Base-by-base conservation (phyloP, 768 basidiomycete genomes). In the Amanita fuliginea region DNA sequence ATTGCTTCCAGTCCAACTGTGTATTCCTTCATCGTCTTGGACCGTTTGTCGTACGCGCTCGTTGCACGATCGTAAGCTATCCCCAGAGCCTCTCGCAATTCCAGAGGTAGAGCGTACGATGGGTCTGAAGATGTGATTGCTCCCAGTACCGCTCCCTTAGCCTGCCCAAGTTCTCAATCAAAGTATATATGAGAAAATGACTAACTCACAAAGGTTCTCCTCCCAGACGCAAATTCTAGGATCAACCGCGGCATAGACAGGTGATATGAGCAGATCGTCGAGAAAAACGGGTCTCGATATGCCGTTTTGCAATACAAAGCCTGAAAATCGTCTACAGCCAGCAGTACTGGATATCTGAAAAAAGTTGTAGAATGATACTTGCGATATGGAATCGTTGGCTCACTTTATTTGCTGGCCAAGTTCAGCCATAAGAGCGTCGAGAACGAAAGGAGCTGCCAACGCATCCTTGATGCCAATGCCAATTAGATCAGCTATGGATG, bases 291-390 rank as follows among this genome's bases (percentile, higher is more conserved):
- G 50, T 88, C 81, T 21, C 80, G 77, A 65, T 94, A 94, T 22
- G 67, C 59, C 0, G 84, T 78, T 41, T 70, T 66, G 59, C 76
- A 70, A 58, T 87, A 91, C 21, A 96, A 63, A 0, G 88, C 74
- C 62, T 95, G 93, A 62, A 89, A 80, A 56, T 95, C 92, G 55
- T 96, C 93, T 1, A 94, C 70, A 0, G 91, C 92, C 26, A 94
- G 67, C 5, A 96, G 61, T 2, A 95, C 84, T 0, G 90, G 90
- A 57, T 72, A 68, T 39, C 89, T 92, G 51, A 8, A 45, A 18
- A 28, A 3, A 21, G 24, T 55, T 16, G 46, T 48, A 42, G 13
- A 11, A 30, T 18, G 18, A 39, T 4, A 1, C 14, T 33, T 28
- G 34, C 8, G 3, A 24, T 26, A 5, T 3, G 26, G 19, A 47